phyloP scores from a whole-genome alignment of 2,329 filamentous ascomycete species.

The Myrmaecium sp. region DNA sequence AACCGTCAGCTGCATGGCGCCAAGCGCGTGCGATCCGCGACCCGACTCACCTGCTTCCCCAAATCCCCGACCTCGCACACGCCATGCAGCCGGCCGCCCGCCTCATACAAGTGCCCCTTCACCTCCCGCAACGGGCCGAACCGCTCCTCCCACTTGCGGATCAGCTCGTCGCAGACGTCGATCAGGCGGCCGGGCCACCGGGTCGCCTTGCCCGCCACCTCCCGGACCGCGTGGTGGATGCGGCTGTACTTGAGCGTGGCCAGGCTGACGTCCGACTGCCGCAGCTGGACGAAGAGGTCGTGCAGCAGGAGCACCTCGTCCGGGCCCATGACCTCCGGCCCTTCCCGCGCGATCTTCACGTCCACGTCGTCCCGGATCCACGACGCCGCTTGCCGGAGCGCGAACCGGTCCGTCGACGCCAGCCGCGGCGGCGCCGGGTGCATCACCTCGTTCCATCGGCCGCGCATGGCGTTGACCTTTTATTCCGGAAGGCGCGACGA shows the following conservation, averaged over 20 bases:
- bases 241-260: constrained; percentile 24
- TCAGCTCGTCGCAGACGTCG: constrained; percentile 27
- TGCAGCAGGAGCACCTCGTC: constrained; percentile 29
- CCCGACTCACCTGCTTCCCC: constrained; percentile 18
- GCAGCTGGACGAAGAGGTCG: constrained; percentile 18
- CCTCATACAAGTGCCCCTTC: constrained; percentile 24
- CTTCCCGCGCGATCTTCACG: constrained; percentile 26
- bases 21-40: constrained; percentile 7
- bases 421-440: too few relatives aligned
- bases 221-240: constrained; percentile 28
- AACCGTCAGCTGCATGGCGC: constrained; percentile 3
- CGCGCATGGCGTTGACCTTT: too few relatives aligned
- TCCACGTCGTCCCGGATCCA: constrained; percentile 34
- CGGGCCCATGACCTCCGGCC: constrained; percentile 23
- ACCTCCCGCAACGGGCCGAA: constrained; percentile 23
- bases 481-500: too few relatives aligned
- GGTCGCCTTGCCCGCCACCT: constrained; percentile 27
- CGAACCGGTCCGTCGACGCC: too few relatives aligned
- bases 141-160: constrained; percentile 19
- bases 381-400: constrained; percentile 18
- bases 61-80: constrained; percentile 22
- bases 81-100: constrained; percentile 25
- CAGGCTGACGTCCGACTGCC: constrained; percentile 10
- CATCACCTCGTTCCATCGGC: too few relatives aligned
- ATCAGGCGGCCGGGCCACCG: constrained; percentile 29